Evolutionary conservation across 495 filamentous ascomycete genomes (phyloP), one percentile per base, ranked within the genome.

Genomic region (Daldinia decipiens): DNA sequence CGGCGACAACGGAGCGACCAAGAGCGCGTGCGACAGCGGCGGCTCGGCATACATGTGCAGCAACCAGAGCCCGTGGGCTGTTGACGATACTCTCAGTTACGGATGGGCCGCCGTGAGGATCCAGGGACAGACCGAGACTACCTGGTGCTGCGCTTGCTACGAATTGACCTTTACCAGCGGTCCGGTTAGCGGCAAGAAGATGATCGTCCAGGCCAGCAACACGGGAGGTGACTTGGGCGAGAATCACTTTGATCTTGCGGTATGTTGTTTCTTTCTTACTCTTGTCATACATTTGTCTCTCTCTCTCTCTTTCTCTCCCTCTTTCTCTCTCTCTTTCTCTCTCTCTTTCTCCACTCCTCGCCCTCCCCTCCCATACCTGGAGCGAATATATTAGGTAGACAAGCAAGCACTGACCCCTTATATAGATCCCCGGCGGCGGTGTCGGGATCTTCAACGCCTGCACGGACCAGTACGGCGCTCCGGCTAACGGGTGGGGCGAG

Each of bases 141-240:
- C 71, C 4, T 91, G 88, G 88, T 91, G 89, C 81, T 91, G 89
- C 75, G 82, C 85, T 65, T 91, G 89, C 77, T 92, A 90, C 77
- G 82, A 90, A 78, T 77, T 90, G 53, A 89, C 87, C 7, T 90
- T 91, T 76, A 90, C 88, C 6, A 83, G 81, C 68, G 85, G 83
- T 0, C 73, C 87, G 0, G 82, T 87, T 9, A 36, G 67, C 50
- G 83, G 89, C 64, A 86, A 91, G 83, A 85, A 86, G 79, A 85
- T 91, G 84, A 83, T 91, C 61, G 87, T 91, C 17, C 89, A 91
- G 79, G 87, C 88, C 15, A 89, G 86, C 50, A 92, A 92, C 74
- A 90, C 87, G 21, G 88, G 87, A 13, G 84, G 82, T 19, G 87
- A 90, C 60, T 74, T 90, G 59, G 82, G 82, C 17, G 69, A 80